A percentile compares a stretch with the other conserved stretches of the same genome.
These are phyloP conservation scores for Lophium mytilinum DNA, from an alignment of 495 filamentous ascomycete genomes.

Conservation along the genomic window DNA sequence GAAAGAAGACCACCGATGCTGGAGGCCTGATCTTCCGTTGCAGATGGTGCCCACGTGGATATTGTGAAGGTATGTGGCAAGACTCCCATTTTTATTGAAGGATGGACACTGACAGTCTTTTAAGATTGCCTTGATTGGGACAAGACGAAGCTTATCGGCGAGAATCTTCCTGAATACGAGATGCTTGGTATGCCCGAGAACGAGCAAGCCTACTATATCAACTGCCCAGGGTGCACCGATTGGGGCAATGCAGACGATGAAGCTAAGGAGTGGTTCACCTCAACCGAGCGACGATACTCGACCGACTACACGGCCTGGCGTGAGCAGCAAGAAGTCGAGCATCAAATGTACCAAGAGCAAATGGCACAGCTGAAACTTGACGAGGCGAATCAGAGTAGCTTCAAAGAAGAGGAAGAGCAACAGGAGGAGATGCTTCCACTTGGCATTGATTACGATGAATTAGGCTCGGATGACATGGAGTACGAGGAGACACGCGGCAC, in stretches of 20 bases:
- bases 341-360: not conserved
- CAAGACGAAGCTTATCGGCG: slow-evolving; percentile 43
- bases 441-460: too few relatives aligned
- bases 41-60: slow-evolving; percentile 48
- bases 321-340: not conserved
- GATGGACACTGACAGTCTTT: too few relatives aligned
- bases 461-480: not conserved
- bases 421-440: not conserved
- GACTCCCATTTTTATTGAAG: too few relatives aligned
- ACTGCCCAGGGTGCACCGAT: slow-evolving; percentile 30
- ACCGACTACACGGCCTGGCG: slow-evolving; percentile 7
- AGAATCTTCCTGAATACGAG: slow-evolving; percentile 44
- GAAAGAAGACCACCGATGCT: slow-evolving; percentile 45
- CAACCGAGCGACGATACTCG: slow-evolving; percentile 2
- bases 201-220: slow-evolving; percentile 44
- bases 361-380: not conserved
- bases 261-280: slow-evolving; percentile 7
- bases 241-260: not conserved
- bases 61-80: slow-evolving; percentile 39
- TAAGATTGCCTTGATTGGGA: slow-evolving; percentile 51
- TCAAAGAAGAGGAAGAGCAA: not conserved
- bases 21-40: slow-evolving; percentile 56
- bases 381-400: not conserved
- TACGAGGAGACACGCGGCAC: not conserved
- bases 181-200: slow-evolving; percentile 39